phyloP scores from a whole-genome alignment of 2,329 filamentous ascomycete species.

The Alternaria ethzedia region DNA sequence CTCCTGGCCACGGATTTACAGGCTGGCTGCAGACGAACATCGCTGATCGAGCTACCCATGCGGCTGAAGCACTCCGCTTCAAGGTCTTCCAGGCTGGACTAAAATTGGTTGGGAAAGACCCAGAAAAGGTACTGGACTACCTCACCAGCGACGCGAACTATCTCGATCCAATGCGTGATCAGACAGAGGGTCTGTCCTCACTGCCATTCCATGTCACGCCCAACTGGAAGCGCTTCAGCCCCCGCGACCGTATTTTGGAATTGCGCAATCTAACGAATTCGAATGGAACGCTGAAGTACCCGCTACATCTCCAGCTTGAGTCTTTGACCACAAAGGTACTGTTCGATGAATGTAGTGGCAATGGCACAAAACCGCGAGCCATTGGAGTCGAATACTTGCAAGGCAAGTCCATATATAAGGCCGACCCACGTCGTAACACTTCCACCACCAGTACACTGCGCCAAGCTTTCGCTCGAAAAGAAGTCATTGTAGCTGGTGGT shows the following conservation, averaged over 20 bases:
- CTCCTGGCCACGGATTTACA: slow-evolving; percentile 26
- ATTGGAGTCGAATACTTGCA: slow-evolving; percentile 53
- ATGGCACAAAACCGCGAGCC: slow-evolving; percentile 38
- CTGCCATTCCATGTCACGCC: slow-evolving; percentile 32
- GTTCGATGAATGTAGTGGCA: slow-evolving; percentile 37
- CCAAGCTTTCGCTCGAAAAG: slow-evolving; percentile 26
- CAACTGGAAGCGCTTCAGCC: slow-evolving; percentile 24
- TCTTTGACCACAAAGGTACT: slow-evolving; percentile 50
- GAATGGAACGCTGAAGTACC: slow-evolving; percentile 19
- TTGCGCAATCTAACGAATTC: slow-evolving; percentile 7
- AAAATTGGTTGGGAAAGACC: slow-evolving; percentile 22
- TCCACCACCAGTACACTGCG: slow-evolving; percentile 8
- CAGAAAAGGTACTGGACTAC: slow-evolving; percentile 21
- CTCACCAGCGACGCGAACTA: slow-evolving; percentile 22
- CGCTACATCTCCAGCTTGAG: slow-evolving; percentile 38
- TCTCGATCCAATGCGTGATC: slow-evolving; percentile 27
- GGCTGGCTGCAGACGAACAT: slow-evolving; percentile 28
- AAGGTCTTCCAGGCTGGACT: slow-evolving; percentile 18
- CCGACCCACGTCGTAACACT: slow-evolving; percentile 47
- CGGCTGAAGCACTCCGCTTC: slow-evolving; percentile 5
- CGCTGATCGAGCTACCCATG: slow-evolving; percentile 13
- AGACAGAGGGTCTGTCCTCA: slow-evolving; percentile 47
- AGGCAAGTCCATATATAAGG: slow-evolving; percentile 51
- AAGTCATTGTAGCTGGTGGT: slow-evolving; percentile 46
- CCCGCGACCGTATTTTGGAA: slow-evolving; percentile 21